A percentile compares a stretch with the other conserved stretches of the same genome.
Conservation (phyloP, 1,284 basidiomycete genomes). For the Fomitopsis pinicola region DNA sequence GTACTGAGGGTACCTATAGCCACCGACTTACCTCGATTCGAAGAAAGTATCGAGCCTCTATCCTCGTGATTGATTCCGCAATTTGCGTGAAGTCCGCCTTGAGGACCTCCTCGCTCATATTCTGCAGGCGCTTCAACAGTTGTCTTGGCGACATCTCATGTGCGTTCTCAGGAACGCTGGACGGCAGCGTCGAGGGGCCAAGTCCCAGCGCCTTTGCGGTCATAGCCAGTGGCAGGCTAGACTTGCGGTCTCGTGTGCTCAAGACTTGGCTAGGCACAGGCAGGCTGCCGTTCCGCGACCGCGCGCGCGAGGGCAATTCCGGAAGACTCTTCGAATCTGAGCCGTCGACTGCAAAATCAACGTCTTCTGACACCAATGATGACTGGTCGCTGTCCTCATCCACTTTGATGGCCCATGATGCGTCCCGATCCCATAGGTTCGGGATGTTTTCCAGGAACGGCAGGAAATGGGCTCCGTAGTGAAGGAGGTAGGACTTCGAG, state of each 20-base stretch:
- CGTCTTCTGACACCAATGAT: conserved; percentile 48
- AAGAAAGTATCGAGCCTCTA: conserved; percentile 59
- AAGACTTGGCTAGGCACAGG: conserved; percentile 5
- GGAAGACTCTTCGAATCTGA: conserved; percentile 17
- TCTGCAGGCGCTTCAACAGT: conserved; percentile 58
- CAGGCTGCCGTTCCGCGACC: background rate
- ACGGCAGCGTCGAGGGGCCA: conserved; percentile 10
- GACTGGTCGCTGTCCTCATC: conserved; percentile 63
- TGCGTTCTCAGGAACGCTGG: background rate
- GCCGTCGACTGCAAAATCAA: conserved; percentile 22
- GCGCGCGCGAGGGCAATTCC: conserved; percentile 1
- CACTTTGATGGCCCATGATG: conserved; percentile 63
- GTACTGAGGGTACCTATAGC: background rate
- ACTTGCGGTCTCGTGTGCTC: conserved; percentile 50
- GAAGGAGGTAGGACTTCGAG: conserved; percentile 72
- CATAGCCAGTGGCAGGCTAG: conserved; percentile 47
- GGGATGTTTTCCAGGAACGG: conserved; percentile 69
- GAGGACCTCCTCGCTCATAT: conserved; percentile 50
- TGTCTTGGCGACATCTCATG: conserved; percentile 38
- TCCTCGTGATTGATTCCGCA: conserved; percentile 74
- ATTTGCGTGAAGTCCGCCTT: conserved; percentile 55
- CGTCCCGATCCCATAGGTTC: conserved; percentile 57
- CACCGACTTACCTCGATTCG: conserved; percentile 53
- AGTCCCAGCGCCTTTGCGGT: conserved; percentile 36
- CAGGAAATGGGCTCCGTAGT: conserved; percentile 76